A percentile compares a stretch with the other conserved stretches of the same genome.
These are phyloP conservation scores for Fusarium camptoceras DNA, from an alignment of 2,329 filamentous ascomycete genomes.

Conservation along the genomic window DNA sequence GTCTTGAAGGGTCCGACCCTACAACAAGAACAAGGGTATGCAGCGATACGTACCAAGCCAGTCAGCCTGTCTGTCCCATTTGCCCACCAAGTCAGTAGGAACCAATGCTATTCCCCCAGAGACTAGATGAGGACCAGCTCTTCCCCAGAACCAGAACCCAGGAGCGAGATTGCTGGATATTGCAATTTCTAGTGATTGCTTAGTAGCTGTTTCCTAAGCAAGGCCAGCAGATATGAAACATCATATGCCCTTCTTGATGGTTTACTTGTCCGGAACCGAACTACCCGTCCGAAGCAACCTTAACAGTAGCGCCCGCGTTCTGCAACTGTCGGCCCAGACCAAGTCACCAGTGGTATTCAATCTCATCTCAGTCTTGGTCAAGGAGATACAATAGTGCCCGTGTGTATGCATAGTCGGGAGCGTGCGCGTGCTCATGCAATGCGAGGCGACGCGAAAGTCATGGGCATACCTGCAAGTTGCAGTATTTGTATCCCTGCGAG, in stretches of 20 bases:
- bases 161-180: slow-evolving; percentile 9
- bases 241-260: neutral
- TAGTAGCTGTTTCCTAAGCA: neutral
- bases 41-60: slow-evolving; percentile 19
- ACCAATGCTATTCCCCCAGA: neutral
- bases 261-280: slow-evolving; percentile 15
- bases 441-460: slow-evolving; percentile 25
- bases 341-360: slow-evolving; percentile 25
- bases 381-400: neutral
- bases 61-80: slow-evolving; percentile 2
- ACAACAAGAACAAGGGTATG: slow-evolving; percentile 33
- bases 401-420: slow-evolving; percentile 6
- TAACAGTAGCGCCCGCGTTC: slow-evolving; percentile 34
- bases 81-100: slow-evolving; percentile 32
- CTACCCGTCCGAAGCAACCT: slow-evolving; percentile 17
- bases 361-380: slow-evolving; percentile 18
- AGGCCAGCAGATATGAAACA: neutral
- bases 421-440: slow-evolving; percentile 22
- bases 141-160: slow-evolving; percentile 10
- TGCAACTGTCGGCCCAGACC: slow-evolving; percentile 44
- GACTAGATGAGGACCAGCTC: slow-evolving; percentile 33
- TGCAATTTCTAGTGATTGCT: neutral
- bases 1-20: slow-evolving; percentile 41
- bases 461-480: slow-evolving; percentile 25
- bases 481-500: slow-evolving; percentile 28